Evolutionary conservation across 108 stramenopile species (phyloP), one percentile per base, ranked within the genome.

Genomic region (Halocafeteria seosinensis): DNA sequence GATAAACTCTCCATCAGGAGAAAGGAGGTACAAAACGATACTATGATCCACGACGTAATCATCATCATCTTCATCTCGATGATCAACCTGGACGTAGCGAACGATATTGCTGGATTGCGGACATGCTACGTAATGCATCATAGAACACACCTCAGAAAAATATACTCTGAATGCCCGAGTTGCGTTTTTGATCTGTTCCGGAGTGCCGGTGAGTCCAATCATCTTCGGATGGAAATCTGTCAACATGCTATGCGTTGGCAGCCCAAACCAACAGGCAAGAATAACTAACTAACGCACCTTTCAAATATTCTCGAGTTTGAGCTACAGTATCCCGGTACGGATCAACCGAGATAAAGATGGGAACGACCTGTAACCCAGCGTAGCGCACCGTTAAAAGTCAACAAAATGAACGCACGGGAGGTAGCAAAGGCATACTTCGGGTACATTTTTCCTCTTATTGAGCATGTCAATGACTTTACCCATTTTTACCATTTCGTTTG

Each of bases 41-140:
- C 88, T 89, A 71, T 99, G 98, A 79, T 99, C 98, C 0, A 99
- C 91, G 23, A 99, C 71, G 72, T 99, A 99, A 61, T 99, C 93
- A 13, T 94, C 98, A 72, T 92, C 94, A 29, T 91, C 88, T 21
- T 83, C 84, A 66, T 95, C 93, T 47, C 63, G 30, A 60, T 67
- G 55, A 5, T 26, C 61, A 3, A 63, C 30, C 6, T 53, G 63
- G n/a, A 90, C 88, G 6, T 86, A n/a, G n/a, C n/a, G n/a, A n/a
- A n/a, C n/a, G n/a, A n/a, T n/a, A n/a, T n/a, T n/a, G 61, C 57
- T 62, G 12, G 25, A 12, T 12, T 26, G 47, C 0, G 38, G 28
- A 34, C 21, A 34, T 63, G n/a, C n/a, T n/a, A n/a, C n/a, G n/a
- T n/a, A n/a, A n/a, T n/a, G n/a, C n/a, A n/a, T n/a, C n/a, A n/a